A percentile compares a stretch with the other conserved stretches of the same genome.
phyloP scores from a whole-genome alignment of 208 protist genomes.

The Trichomonas tenax region DNA sequence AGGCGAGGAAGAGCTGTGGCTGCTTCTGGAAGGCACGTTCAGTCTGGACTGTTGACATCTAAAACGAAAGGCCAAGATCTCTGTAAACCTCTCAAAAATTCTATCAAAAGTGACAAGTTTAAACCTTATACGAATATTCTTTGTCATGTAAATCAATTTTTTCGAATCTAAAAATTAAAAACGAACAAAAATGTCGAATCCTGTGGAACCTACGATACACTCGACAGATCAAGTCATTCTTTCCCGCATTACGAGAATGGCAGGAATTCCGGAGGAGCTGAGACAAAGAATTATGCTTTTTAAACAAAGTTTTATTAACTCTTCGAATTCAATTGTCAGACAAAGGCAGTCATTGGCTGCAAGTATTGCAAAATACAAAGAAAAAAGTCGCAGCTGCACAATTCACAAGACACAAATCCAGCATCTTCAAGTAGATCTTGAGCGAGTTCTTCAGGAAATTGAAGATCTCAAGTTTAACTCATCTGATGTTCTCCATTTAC shows the following conservation, averaged over 20 bases:
- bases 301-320: conserved; percentile 18
- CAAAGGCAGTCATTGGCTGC: background rate
- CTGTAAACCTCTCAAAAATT: background rate
- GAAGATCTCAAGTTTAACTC: conserved; percentile 16
- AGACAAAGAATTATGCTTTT: background rate
- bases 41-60: background rate
- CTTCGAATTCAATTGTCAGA: background rate
- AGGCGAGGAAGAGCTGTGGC: background rate
- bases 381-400: background rate
- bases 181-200: background rate
- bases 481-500: background rate
- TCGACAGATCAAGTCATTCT: conserved; percentile 3
- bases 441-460: background rate
- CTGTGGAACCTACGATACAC: background rate
- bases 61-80: background rate
- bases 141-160: too few relatives aligned
- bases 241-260: background rate
- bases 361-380: background rate
- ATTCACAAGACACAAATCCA: conserved; percentile 6
- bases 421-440: background rate
- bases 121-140: too few relatives aligned
- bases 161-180: background rate
- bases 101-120: too few relatives aligned
- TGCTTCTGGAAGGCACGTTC: conserved; percentile 21
- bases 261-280: background rate